Conservation (phyloP, 306 rosid species). For the Fragaria nilgerrensis region DNA sequence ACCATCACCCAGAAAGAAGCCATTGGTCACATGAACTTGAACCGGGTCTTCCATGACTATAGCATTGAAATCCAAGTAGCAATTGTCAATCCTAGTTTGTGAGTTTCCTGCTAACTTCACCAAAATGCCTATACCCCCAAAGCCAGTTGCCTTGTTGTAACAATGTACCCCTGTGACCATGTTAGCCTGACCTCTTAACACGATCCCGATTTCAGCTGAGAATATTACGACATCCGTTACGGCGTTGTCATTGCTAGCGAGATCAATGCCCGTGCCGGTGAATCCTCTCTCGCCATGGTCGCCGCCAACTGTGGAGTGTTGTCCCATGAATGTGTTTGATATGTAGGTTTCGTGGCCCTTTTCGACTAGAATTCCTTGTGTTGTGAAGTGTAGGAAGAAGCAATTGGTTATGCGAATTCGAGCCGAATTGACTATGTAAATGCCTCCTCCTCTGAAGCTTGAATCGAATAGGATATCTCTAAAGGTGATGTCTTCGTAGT, state of each 20-base stretch:
- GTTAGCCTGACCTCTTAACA: slow-evolving; percentile 62
- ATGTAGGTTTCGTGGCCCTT: slow-evolving; percentile 62
- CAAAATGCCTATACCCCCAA: slow-evolving; percentile 63
- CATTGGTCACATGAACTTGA: slow-evolving; percentile 74
- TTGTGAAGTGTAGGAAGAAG: slow-evolving; percentile 66
- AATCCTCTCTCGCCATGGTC: slow-evolving; percentile 44
- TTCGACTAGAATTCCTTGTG: slow-evolving; percentile 54
- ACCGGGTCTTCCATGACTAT: slow-evolving; percentile 71
- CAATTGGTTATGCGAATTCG: slow-evolving; percentile 61
- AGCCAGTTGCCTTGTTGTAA: slow-evolving; percentile 56
- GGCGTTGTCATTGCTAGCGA: slow-evolving; percentile 50
- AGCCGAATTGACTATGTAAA: slow-evolving; percentile 42
- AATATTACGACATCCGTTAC: slow-evolving; percentile 45
- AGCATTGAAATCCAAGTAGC: slow-evolving; percentile 61
- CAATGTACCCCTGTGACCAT: slow-evolving; percentile 64
- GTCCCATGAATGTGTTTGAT: slow-evolving; percentile 59
- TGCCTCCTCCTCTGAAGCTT: slow-evolving; percentile 56
- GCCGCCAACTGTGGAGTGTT: slow-evolving; percentile 56
- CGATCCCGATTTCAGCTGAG: slow-evolving; percentile 58
- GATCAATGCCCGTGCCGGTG: slow-evolving; percentile 50
- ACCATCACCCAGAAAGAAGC: slow-evolving; percentile 61
- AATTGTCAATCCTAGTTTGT: slow-evolving; percentile 58
- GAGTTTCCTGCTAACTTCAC: slow-evolving; percentile 58
- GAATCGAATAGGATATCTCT: slow-evolving; percentile 66
- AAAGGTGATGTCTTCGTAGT: slow-evolving; percentile 72